Conservation (phyloP, 2,329 filamentous ascomycete species). For the Dactylellina sp. region DNA sequence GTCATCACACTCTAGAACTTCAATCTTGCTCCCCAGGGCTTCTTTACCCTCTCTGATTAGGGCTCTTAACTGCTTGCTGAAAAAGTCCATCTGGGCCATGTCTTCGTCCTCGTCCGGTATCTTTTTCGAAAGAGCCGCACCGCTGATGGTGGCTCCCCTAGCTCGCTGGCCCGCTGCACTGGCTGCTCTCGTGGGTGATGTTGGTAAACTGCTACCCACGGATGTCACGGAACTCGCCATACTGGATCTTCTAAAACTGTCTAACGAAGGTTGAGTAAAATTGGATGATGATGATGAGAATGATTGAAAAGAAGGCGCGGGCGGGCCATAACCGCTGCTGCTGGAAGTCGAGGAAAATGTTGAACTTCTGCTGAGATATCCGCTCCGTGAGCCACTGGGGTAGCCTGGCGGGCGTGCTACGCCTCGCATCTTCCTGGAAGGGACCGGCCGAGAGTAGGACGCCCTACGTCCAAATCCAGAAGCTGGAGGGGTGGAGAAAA, state of each 20-base stretch:
- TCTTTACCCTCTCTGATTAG: conserved; percentile 92
- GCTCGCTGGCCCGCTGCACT: conserved; percentile 40
- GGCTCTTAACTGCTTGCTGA: conserved; percentile 81
- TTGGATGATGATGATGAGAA: conserved; percentile 23
- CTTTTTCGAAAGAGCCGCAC: conserved; percentile 27
- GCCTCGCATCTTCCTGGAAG: conserved; percentile 49
- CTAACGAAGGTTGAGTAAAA: conserved; percentile 41
- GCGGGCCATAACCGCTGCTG: conserved; percentile 12
- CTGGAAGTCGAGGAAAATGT: conserved; percentile 29
- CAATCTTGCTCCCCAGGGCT: conserved; percentile 80
- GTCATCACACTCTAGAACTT: conserved; percentile 69
- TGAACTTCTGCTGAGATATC: conserved; percentile 35
- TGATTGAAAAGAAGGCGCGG: conserved; percentile 22
- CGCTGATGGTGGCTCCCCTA: conserved; percentile 33
- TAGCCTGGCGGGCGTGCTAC: conserved; percentile 32
- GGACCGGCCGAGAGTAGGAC: conserved; percentile 37
- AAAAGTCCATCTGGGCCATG: conserved; percentile 80
- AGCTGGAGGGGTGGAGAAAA: conserved; percentile 33
- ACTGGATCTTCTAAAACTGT: conserved; percentile 23
- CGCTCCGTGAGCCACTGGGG: conserved; percentile 8
- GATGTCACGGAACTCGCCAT: conserved; percentile 48
- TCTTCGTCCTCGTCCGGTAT: conserved; percentile 71
- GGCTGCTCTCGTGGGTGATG: conserved; percentile 30
- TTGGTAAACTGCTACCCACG: conserved; percentile 35
- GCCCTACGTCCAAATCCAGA: conserved; percentile 24